Percentiles rank a stretch among this genome's conserved stretches.
phyloP scores from a whole-genome alignment of 1,139 yeast species.

The Yamadazyma atmosphaerica region DNA sequence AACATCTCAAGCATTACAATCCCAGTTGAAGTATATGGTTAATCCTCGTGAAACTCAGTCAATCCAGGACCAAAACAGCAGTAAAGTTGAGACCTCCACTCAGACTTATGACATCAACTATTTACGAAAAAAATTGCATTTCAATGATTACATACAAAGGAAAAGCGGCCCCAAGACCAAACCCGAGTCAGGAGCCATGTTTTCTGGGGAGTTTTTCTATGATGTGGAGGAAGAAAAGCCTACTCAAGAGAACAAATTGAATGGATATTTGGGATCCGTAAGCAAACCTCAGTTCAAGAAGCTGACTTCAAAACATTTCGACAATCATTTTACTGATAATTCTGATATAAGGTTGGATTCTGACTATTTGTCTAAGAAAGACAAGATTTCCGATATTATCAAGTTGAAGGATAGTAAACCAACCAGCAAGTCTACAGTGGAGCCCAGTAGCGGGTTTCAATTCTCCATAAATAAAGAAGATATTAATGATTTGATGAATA shows the following conservation, averaged over 20 bases:
- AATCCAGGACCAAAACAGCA: slow-evolving; percentile 13
- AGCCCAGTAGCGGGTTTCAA: slow-evolving; percentile 42
- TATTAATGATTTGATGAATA: slow-evolving; percentile 23
- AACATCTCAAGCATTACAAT: slow-evolving; percentile 33
- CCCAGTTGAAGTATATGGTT: slow-evolving; percentile 38
- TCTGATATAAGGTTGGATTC: slow-evolving; percentile 23
- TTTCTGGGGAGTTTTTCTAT: slow-evolving; percentile 39
- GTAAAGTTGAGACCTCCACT: slow-evolving; percentile 41
- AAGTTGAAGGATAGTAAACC: slow-evolving; percentile 27
- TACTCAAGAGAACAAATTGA: slow-evolving; percentile 15
- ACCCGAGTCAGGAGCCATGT: slow-evolving; percentile 25
- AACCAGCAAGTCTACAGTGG: slow-evolving; percentile 13
- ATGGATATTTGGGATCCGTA: slow-evolving; percentile 35
- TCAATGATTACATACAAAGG: slow-evolving; percentile 17
- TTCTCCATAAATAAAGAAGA: slow-evolving; percentile 32
- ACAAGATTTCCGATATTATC: slow-evolving; percentile 28
- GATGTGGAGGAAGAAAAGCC: slow-evolving; percentile 24
- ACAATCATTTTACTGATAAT: slow-evolving; percentile 12
- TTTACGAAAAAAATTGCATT: slow-evolving; percentile 27
- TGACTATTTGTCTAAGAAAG: slow-evolving; percentile 26
- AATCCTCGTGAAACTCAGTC: slow-evolving; percentile 44
- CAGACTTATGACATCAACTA: slow-evolving; percentile 40
- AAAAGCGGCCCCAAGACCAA: slow-evolving; percentile 16
- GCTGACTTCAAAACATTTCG: slow-evolving; percentile 4
- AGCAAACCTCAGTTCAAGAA: slow-evolving; percentile 28